Evolutionary conservation across 331 rosid species (phyloP), one percentile per base, ranked within the genome.

Genomic region (Rhamnella rubrinervis): DNA sequence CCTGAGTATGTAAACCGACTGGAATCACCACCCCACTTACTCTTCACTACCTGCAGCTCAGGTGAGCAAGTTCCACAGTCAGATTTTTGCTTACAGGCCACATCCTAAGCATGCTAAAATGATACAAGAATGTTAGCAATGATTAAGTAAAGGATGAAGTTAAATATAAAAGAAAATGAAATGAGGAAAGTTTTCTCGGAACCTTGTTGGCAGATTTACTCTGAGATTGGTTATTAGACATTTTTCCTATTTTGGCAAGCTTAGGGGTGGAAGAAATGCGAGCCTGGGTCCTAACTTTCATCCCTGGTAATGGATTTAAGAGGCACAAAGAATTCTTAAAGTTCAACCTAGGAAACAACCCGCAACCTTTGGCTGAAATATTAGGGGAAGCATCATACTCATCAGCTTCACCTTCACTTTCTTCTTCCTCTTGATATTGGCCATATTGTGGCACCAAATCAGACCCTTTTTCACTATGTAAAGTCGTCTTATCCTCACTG

Each of bases 311-410:
- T 69, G 93, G 88, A 79, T 74, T 81, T 68, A 95, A 60, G 72
- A 82, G 77, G 82, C 89, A 81, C 66, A 89, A 74, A 18, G 98
- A 89, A 75, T 83, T 91, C 79, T 85, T 82, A 23, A 91, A 46
- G 78, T 85, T 82, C 52, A 91, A 77, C 38, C 83, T 70, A 7
- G 96, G 84, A 62, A 95, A 72, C 56, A 95, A 52, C 14, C 97
- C 96, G 28, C 99, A 91, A 66, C 99, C 97, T 85, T 86, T 89
- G 12, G 84, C 76, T 64, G 91, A 61, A 39, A 82, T 65, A 70
- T 67, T 61, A 41, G 76, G 73, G 59, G 96, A 73, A 35, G 64
- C 66, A 62, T 80, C 81, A 60, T 67, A 74, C 18, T 76, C 78
- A 53, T 73, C 80, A 46, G 65, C 75, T 28, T 39, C 84, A 8